phyloP scores from a whole-genome alignment of 768 basidiomycete genomes.

The Mycena crocata region DNA sequence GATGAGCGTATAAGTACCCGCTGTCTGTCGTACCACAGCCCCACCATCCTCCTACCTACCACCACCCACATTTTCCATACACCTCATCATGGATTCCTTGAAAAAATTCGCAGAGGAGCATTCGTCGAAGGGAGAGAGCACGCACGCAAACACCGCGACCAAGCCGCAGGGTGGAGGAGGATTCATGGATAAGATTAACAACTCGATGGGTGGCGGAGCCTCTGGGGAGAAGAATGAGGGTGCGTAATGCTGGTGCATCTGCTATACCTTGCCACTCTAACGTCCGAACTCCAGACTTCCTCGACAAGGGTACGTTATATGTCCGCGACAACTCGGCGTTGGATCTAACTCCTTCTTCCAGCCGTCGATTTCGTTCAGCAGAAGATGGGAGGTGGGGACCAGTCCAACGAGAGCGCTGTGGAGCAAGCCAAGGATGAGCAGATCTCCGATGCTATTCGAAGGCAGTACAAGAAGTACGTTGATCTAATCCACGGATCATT shows the following conservation, averaged over 20 bases:
- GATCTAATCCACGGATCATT: too few species aligned
- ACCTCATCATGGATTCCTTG: constrained; percentile 9
- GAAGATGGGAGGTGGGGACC: constrained; percentile 48
- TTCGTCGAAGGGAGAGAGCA: constrained; percentile 2
- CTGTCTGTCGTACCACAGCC: constrained; percentile 2
- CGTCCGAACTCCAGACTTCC: constrained; percentile 37
- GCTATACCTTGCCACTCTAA: background rate
- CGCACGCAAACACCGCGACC: background rate
- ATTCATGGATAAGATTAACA: constrained; percentile 46
- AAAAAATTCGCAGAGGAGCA: constrained; percentile 12
- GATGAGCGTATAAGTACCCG: too few species aligned
- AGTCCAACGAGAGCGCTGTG: constrained; percentile 55
- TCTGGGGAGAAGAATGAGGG: constrained; percentile 51
- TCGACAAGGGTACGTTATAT: constrained; percentile 43
- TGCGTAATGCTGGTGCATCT: constrained; percentile 23
- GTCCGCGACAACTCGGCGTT: background rate
- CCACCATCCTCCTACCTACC: background rate
- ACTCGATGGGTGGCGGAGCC: constrained; percentile 45
- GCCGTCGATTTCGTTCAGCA: constrained; percentile 57
- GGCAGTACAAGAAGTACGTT: constrained; percentile 41
- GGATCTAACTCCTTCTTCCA: constrained; percentile 15
- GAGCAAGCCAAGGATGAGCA: constrained; percentile 58
- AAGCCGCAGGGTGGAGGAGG: constrained; percentile 35
- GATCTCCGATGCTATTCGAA: constrained; percentile 53
- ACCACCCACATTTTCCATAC: background rate